Percentiles rank a stretch among this genome's conserved stretches.
These are phyloP conservation scores for Pythium myriotylum DNA, from an alignment of 352 stramenopile genomes.

Conservation along the genomic window DNA sequence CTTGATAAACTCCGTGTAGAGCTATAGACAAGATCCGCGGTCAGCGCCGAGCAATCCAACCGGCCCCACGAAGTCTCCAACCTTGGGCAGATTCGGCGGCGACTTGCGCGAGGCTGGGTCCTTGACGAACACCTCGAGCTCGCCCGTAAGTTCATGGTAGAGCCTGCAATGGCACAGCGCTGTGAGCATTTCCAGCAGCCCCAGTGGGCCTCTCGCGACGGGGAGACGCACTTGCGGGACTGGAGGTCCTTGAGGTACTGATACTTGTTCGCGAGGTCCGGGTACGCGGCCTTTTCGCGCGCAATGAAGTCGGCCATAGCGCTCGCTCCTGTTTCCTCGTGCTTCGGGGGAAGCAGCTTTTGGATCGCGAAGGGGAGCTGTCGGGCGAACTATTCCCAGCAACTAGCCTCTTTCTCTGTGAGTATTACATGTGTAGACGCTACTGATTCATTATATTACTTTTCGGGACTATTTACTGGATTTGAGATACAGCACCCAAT, in stretches of 20 bases:
- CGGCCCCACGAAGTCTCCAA: background rate
- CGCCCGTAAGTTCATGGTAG: slow-evolving; percentile 97
- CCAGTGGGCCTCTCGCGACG: background rate
- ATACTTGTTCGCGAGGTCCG: slow-evolving; percentile 92
- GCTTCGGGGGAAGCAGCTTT: slow-evolving; percentile 3
- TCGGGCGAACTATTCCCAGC: background rate
- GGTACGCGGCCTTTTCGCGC: slow-evolving; percentile 86
- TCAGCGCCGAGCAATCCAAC: background rate
- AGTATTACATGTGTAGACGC: background rate
- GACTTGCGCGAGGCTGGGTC: slow-evolving; percentile 68
- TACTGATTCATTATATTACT: background rate
- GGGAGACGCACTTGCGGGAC: slow-evolving; percentile 75
- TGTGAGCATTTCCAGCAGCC: background rate
- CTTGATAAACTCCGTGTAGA: slow-evolving; percentile 95
- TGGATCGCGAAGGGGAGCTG: slow-evolving; percentile 19
- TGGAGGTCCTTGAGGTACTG: slow-evolving; percentile 91
- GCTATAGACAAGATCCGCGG: slow-evolving; percentile 28
- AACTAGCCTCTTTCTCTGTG: background rate
- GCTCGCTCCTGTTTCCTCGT: background rate
- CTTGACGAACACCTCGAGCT: slow-evolving; percentile 91
- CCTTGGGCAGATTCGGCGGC: slow-evolving; percentile 52
- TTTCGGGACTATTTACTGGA: background rate
- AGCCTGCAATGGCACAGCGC: slow-evolving; percentile 69
- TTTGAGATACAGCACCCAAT: slow-evolving; percentile 2
- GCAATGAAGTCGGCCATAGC: slow-evolving; percentile 77